These are phyloP conservation scores for Curvularia sp. DNA, from an alignment of 2,329 filamentous ascomycete species.

Conservation along the genomic window DNA sequence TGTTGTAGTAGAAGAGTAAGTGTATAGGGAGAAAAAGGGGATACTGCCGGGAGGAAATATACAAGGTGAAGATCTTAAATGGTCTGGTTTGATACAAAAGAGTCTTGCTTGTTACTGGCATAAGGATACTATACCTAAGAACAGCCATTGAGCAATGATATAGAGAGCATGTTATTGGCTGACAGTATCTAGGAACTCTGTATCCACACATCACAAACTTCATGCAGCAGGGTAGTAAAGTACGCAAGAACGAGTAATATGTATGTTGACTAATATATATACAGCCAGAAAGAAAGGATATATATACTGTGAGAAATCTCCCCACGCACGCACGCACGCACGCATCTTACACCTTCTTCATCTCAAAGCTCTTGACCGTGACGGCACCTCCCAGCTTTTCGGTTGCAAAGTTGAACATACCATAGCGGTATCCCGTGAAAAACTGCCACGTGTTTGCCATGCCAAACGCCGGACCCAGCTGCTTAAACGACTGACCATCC, in stretches of 20 bases:
- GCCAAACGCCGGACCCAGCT: slow-evolving; percentile 40
- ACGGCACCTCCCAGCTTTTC: slow-evolving; percentile 44
- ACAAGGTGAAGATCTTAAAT: no score
- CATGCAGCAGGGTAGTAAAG: no score
- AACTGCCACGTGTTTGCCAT: slow-evolving; percentile 50
- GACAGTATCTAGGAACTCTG: no score
- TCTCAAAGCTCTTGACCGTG: slow-evolving; percentile 31
- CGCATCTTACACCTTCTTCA: slow-evolving; percentile 17
- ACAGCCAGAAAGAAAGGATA: neutral
- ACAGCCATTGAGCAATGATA: no score
- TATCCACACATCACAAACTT: neutral
- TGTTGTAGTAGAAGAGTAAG: no score
- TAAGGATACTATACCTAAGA: no score
- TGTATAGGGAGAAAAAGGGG: no score
- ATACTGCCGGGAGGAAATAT: no score
- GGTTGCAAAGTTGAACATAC: slow-evolving; percentile 51
- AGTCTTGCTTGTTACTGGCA: no score
- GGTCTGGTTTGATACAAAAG: no score
- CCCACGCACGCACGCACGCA: neutral
- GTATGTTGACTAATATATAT: neutral
- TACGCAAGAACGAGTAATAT: neutral
- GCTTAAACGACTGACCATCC: slow-evolving; percentile 45
- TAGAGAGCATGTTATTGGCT: no score
- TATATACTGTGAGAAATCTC: neutral
- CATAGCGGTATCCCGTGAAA: slow-evolving; percentile 52